phyloP scores from a whole-genome alignment of 805 yeast genomes.

The Candida morakotiae region DNA sequence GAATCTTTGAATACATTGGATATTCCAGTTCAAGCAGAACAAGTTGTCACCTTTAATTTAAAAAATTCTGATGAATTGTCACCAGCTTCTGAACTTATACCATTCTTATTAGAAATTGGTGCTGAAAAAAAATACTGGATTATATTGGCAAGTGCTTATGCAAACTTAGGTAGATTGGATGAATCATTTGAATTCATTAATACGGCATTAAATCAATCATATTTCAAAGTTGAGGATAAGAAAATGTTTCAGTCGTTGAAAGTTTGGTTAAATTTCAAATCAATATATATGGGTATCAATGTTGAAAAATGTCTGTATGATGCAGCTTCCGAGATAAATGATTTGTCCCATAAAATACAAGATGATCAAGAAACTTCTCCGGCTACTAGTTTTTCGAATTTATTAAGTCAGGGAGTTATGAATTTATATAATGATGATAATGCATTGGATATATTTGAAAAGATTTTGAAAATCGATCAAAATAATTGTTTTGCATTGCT shows the following conservation, averaged over 20 bases:
- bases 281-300: slow-evolving; percentile 23
- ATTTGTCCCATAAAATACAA: slow-evolving; percentile 11
- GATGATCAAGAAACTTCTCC: slow-evolving; percentile 6
- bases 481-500: slow-evolving; percentile 71
- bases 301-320: slow-evolving; percentile 19
- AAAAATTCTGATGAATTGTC: slow-evolving; percentile 65
- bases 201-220: slow-evolving; percentile 48
- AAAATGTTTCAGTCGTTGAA: slow-evolving; percentile 56
- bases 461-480: slow-evolving; percentile 49
- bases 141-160: slow-evolving; percentile 76
- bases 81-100: slow-evolving; percentile 79
- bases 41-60: slow-evolving; percentile 81
- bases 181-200: slow-evolving; percentile 64
- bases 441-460: slow-evolving; percentile 67
- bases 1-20: slow-evolving; percentile 39
- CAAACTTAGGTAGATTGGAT: slow-evolving; percentile 50
- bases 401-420: slow-evolving; percentile 67
- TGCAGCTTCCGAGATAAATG: slow-evolving; percentile 20
- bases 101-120: slow-evolving; percentile 74
- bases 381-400: slow-evolving; percentile 11
- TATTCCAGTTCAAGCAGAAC: slow-evolving; percentile 69
- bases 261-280: slow-evolving; percentile 67
- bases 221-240: slow-evolving; percentile 37
- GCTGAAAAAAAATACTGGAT: slow-evolving; percentile 80
- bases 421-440: slow-evolving; percentile 58